These are phyloP conservation scores for Neonectria faginata DNA, from an alignment of 2,329 filamentous ascomycete species.

Conservation along the genomic window DNA sequence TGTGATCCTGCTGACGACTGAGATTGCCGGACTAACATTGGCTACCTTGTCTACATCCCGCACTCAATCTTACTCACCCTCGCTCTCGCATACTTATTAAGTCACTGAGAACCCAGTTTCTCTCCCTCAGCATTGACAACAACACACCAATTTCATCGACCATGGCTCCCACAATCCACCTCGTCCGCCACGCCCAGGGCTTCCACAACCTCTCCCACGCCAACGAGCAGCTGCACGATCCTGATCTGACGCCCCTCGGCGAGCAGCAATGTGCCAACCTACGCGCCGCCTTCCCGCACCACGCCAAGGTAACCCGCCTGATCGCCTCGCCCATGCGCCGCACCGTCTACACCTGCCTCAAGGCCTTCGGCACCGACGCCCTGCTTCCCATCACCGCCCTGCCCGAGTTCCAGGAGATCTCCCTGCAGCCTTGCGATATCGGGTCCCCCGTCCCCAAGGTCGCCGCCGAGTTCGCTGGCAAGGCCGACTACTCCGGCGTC, in stretches of 20 bases:
- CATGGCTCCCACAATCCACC: slow-evolving; percentile 70
- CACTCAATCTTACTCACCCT: slow-evolving; percentile 5
- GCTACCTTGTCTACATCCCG: slow-evolving; percentile 3
- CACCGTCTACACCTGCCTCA: slow-evolving; percentile 81
- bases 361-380: slow-evolving; percentile 70
- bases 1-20: background rate
- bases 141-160: slow-evolving; percentile 12
- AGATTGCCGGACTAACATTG: background rate
- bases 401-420: slow-evolving; percentile 84
- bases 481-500: slow-evolving; percentile 73
- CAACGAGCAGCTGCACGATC: slow-evolving; percentile 81
- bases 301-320: slow-evolving; percentile 74
- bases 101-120: background rate
- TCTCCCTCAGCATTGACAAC: background rate
- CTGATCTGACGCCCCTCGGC: slow-evolving; percentile 80
- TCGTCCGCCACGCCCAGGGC: slow-evolving; percentile 81
- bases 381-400: slow-evolving; percentile 70
- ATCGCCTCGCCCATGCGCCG: slow-evolving; percentile 84
- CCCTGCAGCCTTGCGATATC: slow-evolving; percentile 79
- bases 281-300: slow-evolving; percentile 71
- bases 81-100: slow-evolving; percentile 6
- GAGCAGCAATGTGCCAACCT: slow-evolving; percentile 78
- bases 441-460: slow-evolving; percentile 71
- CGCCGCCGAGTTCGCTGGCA: slow-evolving; percentile 68
- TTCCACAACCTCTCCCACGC: slow-evolving; percentile 80